Evolutionary conservation across 768 basidiomycete species (phyloP), one percentile per base, ranked within the genome.

Genomic region (Thelephora aurantiotincta): DNA sequence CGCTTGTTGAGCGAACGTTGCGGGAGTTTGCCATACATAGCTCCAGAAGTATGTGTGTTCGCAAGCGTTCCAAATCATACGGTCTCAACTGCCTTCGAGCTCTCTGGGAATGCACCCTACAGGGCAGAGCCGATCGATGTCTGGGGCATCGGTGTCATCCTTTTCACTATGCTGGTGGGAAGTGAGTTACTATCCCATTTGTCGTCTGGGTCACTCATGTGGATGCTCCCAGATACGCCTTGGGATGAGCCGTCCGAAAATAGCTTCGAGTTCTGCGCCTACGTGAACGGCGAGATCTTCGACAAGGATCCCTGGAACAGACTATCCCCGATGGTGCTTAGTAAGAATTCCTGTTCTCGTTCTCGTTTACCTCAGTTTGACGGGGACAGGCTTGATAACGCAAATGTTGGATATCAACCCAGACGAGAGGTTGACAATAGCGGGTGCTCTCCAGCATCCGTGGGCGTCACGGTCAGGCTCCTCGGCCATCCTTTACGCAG

Each of bases 81-180:
- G n/a, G 22, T 46, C 42, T 51, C 5, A 4, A 11, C 20, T 43
- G 9, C 11, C 6, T 6, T 30, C 2, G 48, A 93, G 91, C 62
- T 94, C 30, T 80, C 79, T 33, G 66, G 66, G 3, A 68, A 77
- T 3, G 67, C 60, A 9, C 74, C 86, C 0, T 99, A 98, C 63
- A 62, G 78, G 12, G 96, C 92, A 1, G 90, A 96, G 49, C 92
- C 96, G 0, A 76, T 98, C 19, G 96, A 99, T 60, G 79, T 89
- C 7, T 99, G 96, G 96, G 91, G 91, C 0, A 76, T 88, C 36
- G 96, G 96, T 0, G 86, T 98, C 22, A 94, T 99, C 42, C 67
- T 99, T 0, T 98, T 87, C 60, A 87, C 94, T 0, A 67, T 99
- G 42, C 69, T 98, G 0, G 81, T 74, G 6, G 96, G 96, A 43